Evolutionary conservation across 2,329 filamentous ascomycete species (phyloP), one percentile per base, ranked within the genome.

Genomic region (Cladophialophora chaetospira): DNA sequence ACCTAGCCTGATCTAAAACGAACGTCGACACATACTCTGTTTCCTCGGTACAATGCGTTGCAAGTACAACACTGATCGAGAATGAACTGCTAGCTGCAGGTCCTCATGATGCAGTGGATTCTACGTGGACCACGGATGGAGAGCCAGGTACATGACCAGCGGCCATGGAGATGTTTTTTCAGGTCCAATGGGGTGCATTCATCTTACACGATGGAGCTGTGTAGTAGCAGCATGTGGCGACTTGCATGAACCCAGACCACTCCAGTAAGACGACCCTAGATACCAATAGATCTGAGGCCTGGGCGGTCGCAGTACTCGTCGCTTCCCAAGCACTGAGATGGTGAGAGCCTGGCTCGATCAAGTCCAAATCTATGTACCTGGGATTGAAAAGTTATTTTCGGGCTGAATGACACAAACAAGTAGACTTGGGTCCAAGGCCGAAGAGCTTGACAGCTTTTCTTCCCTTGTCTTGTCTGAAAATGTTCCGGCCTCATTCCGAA

Each of bases 1-100:
- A n/a, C n/a, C n/a, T n/a, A n/a, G n/a, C n/a, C n/a, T 43, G 51
- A 47, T 54, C 51, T 54, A 54, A 47, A 38, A 40, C 47, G 51
- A 29, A 54, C 51, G 51, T 54, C 51, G 40, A 53, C 19, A 45
- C 26, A 4, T 11, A 17, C 25, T n/a, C 9, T 21, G 4, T 38
- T 15, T 13, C 10, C 38, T 15, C 17, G 13, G 26, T 29, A 15
- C 17, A 21, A 17, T 17, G 17, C 13, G 26, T 31, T 25, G n/a
- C 29, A 33, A 33, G 29, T 33, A 33, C 8, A 33, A 13, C 13
- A n/a, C n/a, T n/a, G n/a, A n/a, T n/a, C n/a, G n/a, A n/a, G n/a
- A n/a, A n/a, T n/a, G n/a, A n/a, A n/a, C n/a, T n/a, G n/a, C n/a
- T n/a, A n/a, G n/a, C n/a, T n/a, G 29, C 29, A 33, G 29, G 29